Percentiles rank a stretch among this genome's conserved stretches.
Evolutionary conservation across 805 yeast genomes (phyloP).

Genomic region (Yarrowia hollandica): DNA sequence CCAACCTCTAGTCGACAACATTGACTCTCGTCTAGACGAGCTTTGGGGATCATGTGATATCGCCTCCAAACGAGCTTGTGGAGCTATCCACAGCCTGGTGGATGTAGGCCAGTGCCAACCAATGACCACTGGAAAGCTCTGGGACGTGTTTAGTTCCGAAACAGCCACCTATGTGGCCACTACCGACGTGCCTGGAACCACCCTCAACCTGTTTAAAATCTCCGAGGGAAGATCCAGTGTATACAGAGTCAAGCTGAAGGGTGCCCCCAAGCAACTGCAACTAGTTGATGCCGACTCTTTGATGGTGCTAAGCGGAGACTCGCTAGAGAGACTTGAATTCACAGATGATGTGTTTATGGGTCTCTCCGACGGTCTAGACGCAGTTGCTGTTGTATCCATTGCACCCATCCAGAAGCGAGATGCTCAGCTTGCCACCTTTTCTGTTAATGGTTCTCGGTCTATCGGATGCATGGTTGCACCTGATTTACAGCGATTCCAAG

Average conservation of each 20-base stretch:
- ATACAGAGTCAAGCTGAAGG: not conserved
- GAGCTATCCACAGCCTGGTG: conserved; percentile 14
- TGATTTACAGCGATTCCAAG: conserved; percentile 13
- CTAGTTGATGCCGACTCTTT: not conserved
- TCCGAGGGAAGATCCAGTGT: conserved; percentile 2
- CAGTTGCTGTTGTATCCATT: not conserved
- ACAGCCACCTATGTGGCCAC: conserved; percentile 13
- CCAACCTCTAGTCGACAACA: not conserved
- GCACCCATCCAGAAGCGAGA: not conserved
- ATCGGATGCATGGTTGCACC: conserved; percentile 23
- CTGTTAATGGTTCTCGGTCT: conserved; percentile 2
- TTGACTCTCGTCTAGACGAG: conserved; percentile 3
- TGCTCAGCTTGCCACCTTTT: not conserved
- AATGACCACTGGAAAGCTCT: conserved; percentile 4
- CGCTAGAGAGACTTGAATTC: not conserved
- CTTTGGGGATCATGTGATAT: conserved; percentile 9
- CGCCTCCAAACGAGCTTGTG: conserved; percentile 4
- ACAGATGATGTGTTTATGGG: not conserved
- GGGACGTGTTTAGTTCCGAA: conserved; percentile 15
- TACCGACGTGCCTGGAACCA: not conserved
- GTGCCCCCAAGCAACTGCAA: not conserved
- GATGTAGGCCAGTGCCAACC: conserved; percentile 12
- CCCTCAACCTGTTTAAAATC: conserved; percentile 9
- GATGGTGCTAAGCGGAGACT: not conserved
- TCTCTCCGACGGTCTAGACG: not conserved